A percentile compares a stretch with the other conserved stretches of the same genome.
Conservation (phyloP, 2,329 filamentous ascomycete species). For the Aspergillus transmontanensis region DNA sequence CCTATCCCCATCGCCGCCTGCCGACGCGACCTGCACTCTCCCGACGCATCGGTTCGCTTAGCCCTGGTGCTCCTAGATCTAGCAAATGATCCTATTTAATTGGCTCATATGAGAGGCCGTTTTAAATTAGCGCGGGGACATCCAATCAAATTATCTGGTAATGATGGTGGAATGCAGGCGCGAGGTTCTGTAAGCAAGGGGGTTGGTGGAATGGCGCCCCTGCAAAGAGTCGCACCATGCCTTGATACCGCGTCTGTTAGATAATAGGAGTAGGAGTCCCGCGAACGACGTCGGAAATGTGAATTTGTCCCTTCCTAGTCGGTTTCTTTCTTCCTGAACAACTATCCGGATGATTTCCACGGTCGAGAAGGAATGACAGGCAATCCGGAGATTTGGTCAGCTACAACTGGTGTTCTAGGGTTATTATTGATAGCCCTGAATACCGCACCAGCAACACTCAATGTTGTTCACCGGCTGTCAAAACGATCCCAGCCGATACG, state of each 20-base stretch:
- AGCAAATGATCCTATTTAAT: not conserved
- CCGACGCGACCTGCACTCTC: not conserved
- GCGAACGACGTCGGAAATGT: not conserved
- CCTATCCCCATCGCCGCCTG: not conserved
- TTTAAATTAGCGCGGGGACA: not conserved
- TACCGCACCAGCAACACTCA: constrained; percentile 30
- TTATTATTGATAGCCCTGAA: constrained; percentile 25
- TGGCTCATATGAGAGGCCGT: not conserved
- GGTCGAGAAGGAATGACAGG: constrained; percentile 24
- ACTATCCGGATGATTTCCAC: not conserved
- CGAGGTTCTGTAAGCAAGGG: constrained; percentile 1
- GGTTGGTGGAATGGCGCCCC: not conserved
- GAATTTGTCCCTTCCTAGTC: not conserved
- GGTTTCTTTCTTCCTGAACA: not conserved
- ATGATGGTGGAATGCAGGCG: not conserved
- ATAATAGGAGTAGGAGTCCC: not conserved
- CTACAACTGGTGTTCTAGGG: constrained; percentile 26
- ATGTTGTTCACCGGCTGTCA: constrained; percentile 22
- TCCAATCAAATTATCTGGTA: not conserved
- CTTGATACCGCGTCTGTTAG: not conserved
- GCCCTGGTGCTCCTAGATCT: not conserved
- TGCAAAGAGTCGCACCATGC: not conserved
- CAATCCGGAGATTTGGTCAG: constrained; percentile 22
- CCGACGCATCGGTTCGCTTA: not conserved
- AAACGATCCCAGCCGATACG: constrained; percentile 11